Percentiles rank a stretch among this genome's conserved stretches.
phyloP scores from a whole-genome alignment of 306 rosid genomes.

The Vigna radiata region DNA sequence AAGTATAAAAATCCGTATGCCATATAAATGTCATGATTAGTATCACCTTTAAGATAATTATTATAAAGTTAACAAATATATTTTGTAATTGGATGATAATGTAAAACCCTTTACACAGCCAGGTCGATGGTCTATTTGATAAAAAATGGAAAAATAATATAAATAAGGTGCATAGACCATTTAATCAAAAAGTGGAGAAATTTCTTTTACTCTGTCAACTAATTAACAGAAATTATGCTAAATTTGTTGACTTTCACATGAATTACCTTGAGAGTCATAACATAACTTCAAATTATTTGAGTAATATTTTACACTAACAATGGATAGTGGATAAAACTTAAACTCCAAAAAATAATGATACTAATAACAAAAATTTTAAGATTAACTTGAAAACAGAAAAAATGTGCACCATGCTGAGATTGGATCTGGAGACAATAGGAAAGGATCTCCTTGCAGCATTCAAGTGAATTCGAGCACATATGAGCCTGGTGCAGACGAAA shows the following conservation, averaged over 20 bases:
- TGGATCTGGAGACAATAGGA: slow-evolving; percentile 79
- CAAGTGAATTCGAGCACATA: slow-evolving; percentile 89
- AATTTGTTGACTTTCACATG: background rate
- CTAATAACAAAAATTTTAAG: background rate
- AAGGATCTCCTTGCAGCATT: slow-evolving; percentile 83
- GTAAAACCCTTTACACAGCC: background rate
- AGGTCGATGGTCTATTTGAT: background rate
- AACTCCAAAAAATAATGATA: background rate
- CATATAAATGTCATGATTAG: background rate
- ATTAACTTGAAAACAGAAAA: background rate
- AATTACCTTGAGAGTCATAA: background rate
- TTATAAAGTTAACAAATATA: no score
- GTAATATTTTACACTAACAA: background rate
- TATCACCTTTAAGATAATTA: background rate
- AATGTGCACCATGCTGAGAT: slow-evolving; percentile 67
- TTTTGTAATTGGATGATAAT: background rate
- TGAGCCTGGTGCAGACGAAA: slow-evolving; percentile 83
- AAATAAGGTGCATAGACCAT: background rate
- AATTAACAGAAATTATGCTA: no score
- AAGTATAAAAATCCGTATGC: background rate
- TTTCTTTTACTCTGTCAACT: background rate
- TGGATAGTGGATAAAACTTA: background rate
- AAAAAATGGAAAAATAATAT: background rate
- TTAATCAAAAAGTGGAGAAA: background rate
- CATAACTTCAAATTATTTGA: background rate